These are phyloP conservation scores for Phalaenopsis aphrodite DNA, from an alignment of 106 monocot genomes.

Conservation along the genomic window DNA sequence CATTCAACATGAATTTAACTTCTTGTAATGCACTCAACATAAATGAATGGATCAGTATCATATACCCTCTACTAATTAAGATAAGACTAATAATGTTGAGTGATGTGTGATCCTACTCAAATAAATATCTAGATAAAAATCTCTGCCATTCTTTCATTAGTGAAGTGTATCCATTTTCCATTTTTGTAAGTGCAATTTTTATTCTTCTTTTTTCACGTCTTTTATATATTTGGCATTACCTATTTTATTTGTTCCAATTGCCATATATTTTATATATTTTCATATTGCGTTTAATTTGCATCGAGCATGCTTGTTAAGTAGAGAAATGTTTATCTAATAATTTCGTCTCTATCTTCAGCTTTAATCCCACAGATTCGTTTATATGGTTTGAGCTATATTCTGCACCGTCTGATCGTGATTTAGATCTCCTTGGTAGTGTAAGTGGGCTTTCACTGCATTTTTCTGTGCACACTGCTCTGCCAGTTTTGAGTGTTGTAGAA, in stretches of 20 bases:
- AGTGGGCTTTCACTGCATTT: slow-evolving; percentile 16
- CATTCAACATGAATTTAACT: too few relatives aligned
- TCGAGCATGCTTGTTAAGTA: not conserved
- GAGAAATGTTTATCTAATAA: not conserved
- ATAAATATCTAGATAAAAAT: not conserved
- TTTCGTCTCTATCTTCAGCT: slow-evolving; percentile 29
- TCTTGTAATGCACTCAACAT: too few relatives aligned
- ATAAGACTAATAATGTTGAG: too few relatives aligned
- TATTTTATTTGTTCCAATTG: not conserved
- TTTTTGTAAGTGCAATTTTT: not conserved
- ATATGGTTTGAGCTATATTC: slow-evolving; percentile 98
- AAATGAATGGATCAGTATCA: too few relatives aligned
- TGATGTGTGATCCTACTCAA: not conserved
- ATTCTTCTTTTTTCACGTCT: not conserved
- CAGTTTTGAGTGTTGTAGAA: not conserved
- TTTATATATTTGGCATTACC: not conserved
- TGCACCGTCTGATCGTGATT: slow-evolving; percentile 85
- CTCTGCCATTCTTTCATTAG: not conserved
- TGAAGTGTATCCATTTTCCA: not conserved
- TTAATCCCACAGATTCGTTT: slow-evolving; percentile 78
- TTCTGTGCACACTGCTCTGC: not conserved
- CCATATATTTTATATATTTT: not conserved
- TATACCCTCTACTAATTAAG: too few relatives aligned
- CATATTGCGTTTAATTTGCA: not conserved
- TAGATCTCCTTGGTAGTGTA: slow-evolving; percentile 96